Evolutionary conservation across 2,329 filamentous ascomycete genomes (phyloP), one percentile per base, ranked within the genome.

Genomic region (Thermothelomyces thermophilus): DNA sequence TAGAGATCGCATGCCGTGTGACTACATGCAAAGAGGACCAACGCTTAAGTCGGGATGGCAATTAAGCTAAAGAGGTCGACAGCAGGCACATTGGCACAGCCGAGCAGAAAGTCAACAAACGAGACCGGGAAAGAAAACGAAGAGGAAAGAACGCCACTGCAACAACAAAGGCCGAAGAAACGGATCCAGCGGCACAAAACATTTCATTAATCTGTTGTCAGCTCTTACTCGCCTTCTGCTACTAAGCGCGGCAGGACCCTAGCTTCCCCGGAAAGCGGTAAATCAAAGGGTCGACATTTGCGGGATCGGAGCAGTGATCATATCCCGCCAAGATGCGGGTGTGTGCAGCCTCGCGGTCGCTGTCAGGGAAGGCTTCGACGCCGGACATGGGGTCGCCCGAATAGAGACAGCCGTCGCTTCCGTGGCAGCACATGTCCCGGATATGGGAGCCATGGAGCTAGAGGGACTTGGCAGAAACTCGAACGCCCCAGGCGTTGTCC

Each of bases 301-400:
- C 3, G 4, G 11, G 19, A 8, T 41, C 41, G 3, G 3, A 8
- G 42, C 48, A 50, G 36, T 5, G 20, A 20, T 28, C 48, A 8
- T 41, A 50, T 16, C 41, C 48, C 14, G 46, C n/a, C 6, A 20
- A 16, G 7, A 50, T 28, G 3, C 13, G 8, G 1, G 48, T 41
- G 16, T 41, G 20, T 3, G 48, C 48, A 2, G 41, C 48, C 16
- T 50, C 41, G 20, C 28, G 34, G 36, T 50, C 34, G 30, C 41
- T 17, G 35, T 40, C 36, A 6, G 41, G 36, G 36, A 46, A 50
- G 11, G 10, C 4, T 35, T 45, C 48, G n/a, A 34, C 13, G 11
- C 41, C 48, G 0, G 45, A 47, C 9, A 45, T 28, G 30, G 30
- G 26, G 8, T 36, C 41, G 14, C 16, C 28, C 3, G 19, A 9